Evolutionary conservation across 306 rosid species (phyloP).

Genomic region (Crataegus laevigata): DNA sequence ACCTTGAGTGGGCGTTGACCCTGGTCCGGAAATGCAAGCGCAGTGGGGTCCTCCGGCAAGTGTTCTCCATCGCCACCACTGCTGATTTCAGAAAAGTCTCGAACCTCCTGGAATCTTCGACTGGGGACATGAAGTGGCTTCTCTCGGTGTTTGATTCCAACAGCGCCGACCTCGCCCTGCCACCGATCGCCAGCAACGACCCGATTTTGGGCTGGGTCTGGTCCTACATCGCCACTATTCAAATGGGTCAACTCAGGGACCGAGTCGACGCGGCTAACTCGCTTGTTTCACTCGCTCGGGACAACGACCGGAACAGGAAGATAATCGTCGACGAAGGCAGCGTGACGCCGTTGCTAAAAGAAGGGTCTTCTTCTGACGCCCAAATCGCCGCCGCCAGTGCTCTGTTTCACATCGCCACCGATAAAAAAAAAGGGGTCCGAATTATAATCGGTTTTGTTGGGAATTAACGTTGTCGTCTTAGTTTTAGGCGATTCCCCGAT

Average conservation of each 20-base stretch:
- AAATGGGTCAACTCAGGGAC: slow-evolving; percentile 61
- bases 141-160: slow-evolving; percentile 54
- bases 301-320: slow-evolving; percentile 53
- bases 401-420: slow-evolving; percentile 37
- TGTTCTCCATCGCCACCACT: slow-evolving; percentile 55
- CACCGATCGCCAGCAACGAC: slow-evolving; percentile 72
- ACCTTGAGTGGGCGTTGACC: slow-evolving; percentile 49
- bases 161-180: slow-evolving; percentile 44
- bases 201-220: slow-evolving; percentile 84
- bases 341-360: slow-evolving; percentile 56
- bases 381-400: slow-evolving; percentile 72
- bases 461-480: slow-evolving; percentile 51
- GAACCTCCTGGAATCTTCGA: slow-evolving; percentile 54
- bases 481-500: slow-evolving; percentile 49
- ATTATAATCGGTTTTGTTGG: slow-evolving; percentile 28
- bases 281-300: slow-evolving; percentile 43
- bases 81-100: slow-evolving; percentile 60
- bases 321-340: slow-evolving; percentile 77
- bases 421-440: slow-evolving; percentile 29
- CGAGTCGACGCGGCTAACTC: slow-evolving; percentile 59
- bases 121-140: slow-evolving; percentile 74
- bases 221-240: slow-evolving; percentile 53
- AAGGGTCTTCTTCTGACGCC: slow-evolving; percentile 45
- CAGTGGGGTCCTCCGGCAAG: slow-evolving; percentile 62
- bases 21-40: slow-evolving; percentile 54